Percentiles rank a stretch among this genome's conserved stretches.
Evolutionary conservation across 139 green algal species (phyloP).

Genomic region (Helicosporidium sp.): DNA sequence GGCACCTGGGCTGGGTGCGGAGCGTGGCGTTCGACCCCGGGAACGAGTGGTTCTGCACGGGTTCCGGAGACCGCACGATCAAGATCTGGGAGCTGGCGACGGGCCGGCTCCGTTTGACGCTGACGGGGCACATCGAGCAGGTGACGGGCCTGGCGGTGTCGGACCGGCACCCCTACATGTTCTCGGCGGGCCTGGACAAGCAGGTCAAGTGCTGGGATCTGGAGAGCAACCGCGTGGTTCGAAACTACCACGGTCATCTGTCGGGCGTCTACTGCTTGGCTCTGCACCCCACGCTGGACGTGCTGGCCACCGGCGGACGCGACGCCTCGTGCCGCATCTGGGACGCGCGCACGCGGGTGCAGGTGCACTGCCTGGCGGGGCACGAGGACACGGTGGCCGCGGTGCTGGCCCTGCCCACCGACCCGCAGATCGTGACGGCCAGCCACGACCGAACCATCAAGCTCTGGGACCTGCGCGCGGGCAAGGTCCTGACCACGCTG

Average conservation of each 20-base stretch:
- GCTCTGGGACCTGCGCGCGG: slow-evolving; percentile 64
- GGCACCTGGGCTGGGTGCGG: slow-evolving; percentile 85
- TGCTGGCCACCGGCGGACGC: slow-evolving; percentile 79
- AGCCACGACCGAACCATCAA: slow-evolving; percentile 66
- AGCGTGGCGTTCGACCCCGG: slow-evolving; percentile 74
- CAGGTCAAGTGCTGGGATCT: slow-evolving; percentile 99
- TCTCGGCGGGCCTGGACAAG: slow-evolving; percentile 87
- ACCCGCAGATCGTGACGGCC: slow-evolving; percentile 82
- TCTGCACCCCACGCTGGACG: slow-evolving; percentile 81
- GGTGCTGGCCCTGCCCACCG: slow-evolving; percentile 61
- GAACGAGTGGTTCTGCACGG: slow-evolving; percentile 95
- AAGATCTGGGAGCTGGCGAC: slow-evolving; percentile 85
- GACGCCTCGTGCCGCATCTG: slow-evolving; percentile 83
- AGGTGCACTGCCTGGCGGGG: slow-evolving; percentile 68
- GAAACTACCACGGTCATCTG: slow-evolving; percentile 94
- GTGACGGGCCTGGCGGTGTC: slow-evolving; percentile 78
- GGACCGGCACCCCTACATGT: slow-evolving; percentile 89
- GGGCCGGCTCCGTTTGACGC: slow-evolving; percentile 87
- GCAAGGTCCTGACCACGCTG: slow-evolving; percentile 65
- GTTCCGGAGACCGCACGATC: slow-evolving; percentile 85
- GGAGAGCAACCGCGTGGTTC: slow-evolving; percentile 97
- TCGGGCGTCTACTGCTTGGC: slow-evolving; percentile 89
- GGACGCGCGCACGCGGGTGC: slow-evolving; percentile 90
- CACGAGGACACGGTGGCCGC: slow-evolving; percentile 85
- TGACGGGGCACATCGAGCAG: slow-evolving; percentile 98